Conservation (phyloP, 148 eudicot species). For the Talinum fruticosum region DNA sequence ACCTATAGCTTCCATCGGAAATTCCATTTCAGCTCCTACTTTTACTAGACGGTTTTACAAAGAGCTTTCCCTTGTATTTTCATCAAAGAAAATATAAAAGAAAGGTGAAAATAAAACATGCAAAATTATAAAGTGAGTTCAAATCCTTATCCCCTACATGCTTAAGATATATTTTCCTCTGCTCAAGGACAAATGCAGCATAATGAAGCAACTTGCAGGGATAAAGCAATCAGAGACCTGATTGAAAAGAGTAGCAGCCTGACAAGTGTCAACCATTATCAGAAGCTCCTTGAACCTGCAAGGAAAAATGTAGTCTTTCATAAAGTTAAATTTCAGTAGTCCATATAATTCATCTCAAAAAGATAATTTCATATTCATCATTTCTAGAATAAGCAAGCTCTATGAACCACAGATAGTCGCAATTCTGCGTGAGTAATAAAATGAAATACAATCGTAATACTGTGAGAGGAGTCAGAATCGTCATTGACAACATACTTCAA, state of each 20-base stretch:
- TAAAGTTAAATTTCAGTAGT: constrained; percentile 1
- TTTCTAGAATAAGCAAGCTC: neutral
- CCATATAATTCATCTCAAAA: neutral
- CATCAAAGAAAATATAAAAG: neutral
- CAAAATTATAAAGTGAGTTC: neutral
- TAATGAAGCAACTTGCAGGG: neutral
- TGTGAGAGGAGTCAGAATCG: neutral
- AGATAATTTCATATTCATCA: neutral
- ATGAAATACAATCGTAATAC: neutral
- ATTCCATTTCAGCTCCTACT: neutral
- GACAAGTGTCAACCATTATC: constrained; percentile 99
- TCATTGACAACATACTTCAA: neutral
- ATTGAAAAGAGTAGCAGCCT: constrained; percentile 94
- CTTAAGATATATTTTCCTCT: neutral
- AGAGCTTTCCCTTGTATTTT: neutral
- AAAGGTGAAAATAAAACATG: neutral
- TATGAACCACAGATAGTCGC: neutral
- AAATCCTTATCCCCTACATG: constrained; percentile 9
- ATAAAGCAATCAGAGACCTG: constrained; percentile 50
- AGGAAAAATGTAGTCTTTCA: constrained; percentile 6
- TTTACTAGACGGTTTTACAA: neutral
- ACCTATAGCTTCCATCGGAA: neutral
- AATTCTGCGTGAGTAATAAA: neutral
- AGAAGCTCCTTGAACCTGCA: constrained; percentile 95
- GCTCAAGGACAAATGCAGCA: neutral